These are phyloP conservation scores for Podospora bellae-mahoneyi DNA, from an alignment of 495 filamentous ascomycete species.

Conservation along the genomic window DNA sequence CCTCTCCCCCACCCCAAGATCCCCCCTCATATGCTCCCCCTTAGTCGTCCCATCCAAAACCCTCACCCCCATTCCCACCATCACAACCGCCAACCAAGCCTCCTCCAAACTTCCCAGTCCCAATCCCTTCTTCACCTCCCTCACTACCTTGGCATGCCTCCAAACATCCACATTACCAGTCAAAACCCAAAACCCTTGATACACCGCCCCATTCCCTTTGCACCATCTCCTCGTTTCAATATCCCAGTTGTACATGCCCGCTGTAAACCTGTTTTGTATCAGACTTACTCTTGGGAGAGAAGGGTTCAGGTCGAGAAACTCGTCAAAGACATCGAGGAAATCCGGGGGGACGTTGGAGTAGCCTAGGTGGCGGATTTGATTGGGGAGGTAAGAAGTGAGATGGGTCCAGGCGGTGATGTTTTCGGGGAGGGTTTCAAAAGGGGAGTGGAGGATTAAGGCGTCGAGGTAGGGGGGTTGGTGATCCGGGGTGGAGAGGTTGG, in stretches of 20 bases:
- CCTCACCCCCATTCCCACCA: constrained; percentile 54
- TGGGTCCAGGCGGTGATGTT: constrained; percentile 62
- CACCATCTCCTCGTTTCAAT: constrained; percentile 60
- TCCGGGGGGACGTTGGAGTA: constrained; percentile 64
- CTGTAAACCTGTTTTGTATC: constrained; percentile 74
- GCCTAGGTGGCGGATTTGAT: constrained; percentile 65
- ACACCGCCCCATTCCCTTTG: constrained; percentile 54
- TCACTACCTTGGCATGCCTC: constrained; percentile 49
- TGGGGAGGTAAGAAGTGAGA: constrained; percentile 48
- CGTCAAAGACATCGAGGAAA: constrained; percentile 48
- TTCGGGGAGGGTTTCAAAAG: constrained; percentile 52
- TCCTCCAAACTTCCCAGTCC: constrained; percentile 42
- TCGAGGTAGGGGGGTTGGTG: constrained; percentile 60
- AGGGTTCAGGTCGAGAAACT: constrained; percentile 8
- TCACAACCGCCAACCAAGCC: constrained; percentile 65
- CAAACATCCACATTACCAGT: constrained; percentile 62
- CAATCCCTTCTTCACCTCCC: constrained; percentile 48
- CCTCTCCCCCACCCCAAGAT: constrained; percentile 54
- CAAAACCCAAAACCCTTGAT: constrained; percentile 79
- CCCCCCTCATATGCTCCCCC: constrained; percentile 59
- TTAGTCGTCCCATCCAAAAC: constrained; percentile 71
- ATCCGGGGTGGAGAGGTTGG: constrained; percentile 50
- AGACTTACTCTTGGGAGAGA: constrained; percentile 29
- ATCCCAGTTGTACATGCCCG: constrained; percentile 59
- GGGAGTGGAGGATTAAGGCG: constrained; percentile 68